Evolutionary conservation across 306 rosid species (phyloP).

Genomic region (Comarum palustre): DNA sequence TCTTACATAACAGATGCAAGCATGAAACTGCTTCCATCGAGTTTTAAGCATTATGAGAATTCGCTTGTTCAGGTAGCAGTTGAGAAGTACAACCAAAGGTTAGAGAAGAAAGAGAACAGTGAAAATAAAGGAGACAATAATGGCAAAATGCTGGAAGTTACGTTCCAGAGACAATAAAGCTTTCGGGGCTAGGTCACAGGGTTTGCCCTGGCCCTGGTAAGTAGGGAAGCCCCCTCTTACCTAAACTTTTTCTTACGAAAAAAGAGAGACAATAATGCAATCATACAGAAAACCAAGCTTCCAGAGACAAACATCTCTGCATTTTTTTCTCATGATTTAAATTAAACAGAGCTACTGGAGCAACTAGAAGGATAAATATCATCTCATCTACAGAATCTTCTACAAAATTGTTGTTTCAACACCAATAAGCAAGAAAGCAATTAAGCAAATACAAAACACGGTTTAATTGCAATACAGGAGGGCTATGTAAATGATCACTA

Average conservation of each 20-base stretch:
- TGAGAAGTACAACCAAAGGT: background rate
- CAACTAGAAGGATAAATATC: background rate
- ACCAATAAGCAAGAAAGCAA: background rate
- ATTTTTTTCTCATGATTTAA: background rate
- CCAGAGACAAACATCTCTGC: background rate
- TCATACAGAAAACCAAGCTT: background rate
- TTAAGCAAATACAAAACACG: slow-evolving; percentile 8
- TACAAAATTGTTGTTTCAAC: slow-evolving; percentile 25
- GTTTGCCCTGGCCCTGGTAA: too few relatives aligned
- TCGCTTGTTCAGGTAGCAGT: background rate
- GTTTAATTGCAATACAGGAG: background rate
- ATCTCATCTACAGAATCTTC: slow-evolving; percentile 17
- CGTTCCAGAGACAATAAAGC: too few relatives aligned
- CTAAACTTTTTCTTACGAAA: too few relatives aligned
- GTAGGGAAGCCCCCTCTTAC: too few relatives aligned
- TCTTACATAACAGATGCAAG: background rate
- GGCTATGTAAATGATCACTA: background rate
- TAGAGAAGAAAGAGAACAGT: background rate
- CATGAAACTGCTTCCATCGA: background rate
- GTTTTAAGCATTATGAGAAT: background rate
- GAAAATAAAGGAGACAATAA: background rate
- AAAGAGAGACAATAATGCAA: background rate
- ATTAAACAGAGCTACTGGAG: background rate
- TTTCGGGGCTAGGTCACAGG: too few relatives aligned
- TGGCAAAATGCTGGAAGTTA: background rate